These are phyloP conservation scores for Bodo saltans DNA, from an alignment of 78 protist species.

Conservation along the genomic window DNA sequence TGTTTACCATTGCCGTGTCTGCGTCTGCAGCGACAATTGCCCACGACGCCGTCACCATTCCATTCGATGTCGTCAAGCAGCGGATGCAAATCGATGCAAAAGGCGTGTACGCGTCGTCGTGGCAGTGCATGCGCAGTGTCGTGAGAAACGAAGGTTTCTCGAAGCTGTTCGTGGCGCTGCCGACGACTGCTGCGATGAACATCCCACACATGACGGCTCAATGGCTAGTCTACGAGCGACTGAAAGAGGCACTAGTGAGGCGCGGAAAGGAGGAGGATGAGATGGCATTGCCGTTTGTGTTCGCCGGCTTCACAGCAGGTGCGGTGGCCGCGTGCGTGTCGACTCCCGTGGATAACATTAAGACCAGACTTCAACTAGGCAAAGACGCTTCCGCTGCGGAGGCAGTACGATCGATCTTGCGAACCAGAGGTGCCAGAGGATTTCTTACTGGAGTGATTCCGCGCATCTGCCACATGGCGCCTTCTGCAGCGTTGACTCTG, in stretches of 20 bases:
- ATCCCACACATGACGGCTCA: conserved; percentile 45
- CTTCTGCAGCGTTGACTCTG: conserved; percentile 59
- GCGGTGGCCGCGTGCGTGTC: conserved; percentile 49
- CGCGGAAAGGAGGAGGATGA: conserved; percentile 7
- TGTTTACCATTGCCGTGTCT: background rate
- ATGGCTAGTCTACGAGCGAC: conserved; percentile 43
- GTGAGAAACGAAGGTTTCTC: conserved; percentile 24
- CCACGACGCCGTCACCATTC: conserved; percentile 57
- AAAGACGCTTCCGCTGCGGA: conserved; percentile 1
- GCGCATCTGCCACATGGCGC: conserved; percentile 43
- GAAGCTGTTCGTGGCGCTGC: conserved; percentile 44
- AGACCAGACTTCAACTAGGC: conserved; percentile 42
- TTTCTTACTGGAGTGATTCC: conserved; percentile 39
- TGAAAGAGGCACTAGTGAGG: background rate
- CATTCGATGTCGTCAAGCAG: conserved; percentile 68
- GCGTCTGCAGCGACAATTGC: conserved; percentile 35
- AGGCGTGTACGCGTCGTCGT: background rate
- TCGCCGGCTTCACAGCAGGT: conserved; percentile 62
- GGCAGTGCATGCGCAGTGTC: conserved; percentile 1
- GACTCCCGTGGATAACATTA: conserved; percentile 46
- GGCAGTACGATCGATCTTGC: conserved; percentile 13
- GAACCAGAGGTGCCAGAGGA: conserved; percentile 16
- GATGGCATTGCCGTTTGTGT: no score
- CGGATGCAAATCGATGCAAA: conserved; percentile 37
- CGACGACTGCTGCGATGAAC: conserved; percentile 49